Conservation (phyloP, 2,329 filamentous ascomycete genomes). For the Aspergillus fischeri region DNA sequence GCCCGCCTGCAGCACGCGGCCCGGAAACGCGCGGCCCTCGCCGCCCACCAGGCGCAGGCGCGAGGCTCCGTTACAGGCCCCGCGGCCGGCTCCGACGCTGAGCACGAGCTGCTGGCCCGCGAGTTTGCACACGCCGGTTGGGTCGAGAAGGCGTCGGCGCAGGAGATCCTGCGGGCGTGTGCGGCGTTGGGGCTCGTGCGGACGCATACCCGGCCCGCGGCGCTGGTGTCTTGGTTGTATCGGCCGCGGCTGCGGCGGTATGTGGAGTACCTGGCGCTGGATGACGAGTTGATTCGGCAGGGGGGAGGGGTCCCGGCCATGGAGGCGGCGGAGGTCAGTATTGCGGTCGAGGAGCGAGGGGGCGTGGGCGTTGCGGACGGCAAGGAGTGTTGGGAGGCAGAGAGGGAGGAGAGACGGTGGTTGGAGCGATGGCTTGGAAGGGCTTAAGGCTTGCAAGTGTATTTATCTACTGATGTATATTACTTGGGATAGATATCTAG, state of each 20-base stretch:
- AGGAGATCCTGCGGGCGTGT: slow-evolving; percentile 31
- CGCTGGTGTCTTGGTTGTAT: slow-evolving; percentile 45
- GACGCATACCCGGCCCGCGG: slow-evolving; percentile 41
- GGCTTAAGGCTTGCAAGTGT: slow-evolving; percentile 1
- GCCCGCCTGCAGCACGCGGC: slow-evolving; percentile 53
- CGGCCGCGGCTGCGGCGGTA: slow-evolving; percentile 49
- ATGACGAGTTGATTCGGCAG: slow-evolving; percentile 65
- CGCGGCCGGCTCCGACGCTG: slow-evolving; percentile 15
- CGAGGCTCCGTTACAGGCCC: slow-evolving; percentile 13
- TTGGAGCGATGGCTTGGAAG: slow-evolving; percentile 32
- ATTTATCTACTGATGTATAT: neutral
- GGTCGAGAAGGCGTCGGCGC: slow-evolving; percentile 16
- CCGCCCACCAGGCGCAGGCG: slow-evolving; percentile 16
- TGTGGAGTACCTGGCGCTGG: slow-evolving; percentile 62
- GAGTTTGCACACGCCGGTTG: slow-evolving; percentile 19
- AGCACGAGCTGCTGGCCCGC: slow-evolving; percentile 28
- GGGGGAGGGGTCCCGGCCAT: slow-evolving; percentile 60
- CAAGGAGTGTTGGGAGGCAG: slow-evolving; percentile 19
- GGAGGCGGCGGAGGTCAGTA: slow-evolving; percentile 59
- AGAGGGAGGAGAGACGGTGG: slow-evolving; percentile 33
- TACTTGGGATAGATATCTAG: neutral
- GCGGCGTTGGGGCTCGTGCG: slow-evolving; percentile 32
- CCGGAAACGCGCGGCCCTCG: slow-evolving; percentile 25
- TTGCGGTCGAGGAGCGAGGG: slow-evolving; percentile 69
- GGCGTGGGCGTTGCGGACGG: slow-evolving; percentile 30